phyloP scores from a whole-genome alignment of 2,329 filamentous ascomycete species.

The Neofusicoccum sp. region DNA sequence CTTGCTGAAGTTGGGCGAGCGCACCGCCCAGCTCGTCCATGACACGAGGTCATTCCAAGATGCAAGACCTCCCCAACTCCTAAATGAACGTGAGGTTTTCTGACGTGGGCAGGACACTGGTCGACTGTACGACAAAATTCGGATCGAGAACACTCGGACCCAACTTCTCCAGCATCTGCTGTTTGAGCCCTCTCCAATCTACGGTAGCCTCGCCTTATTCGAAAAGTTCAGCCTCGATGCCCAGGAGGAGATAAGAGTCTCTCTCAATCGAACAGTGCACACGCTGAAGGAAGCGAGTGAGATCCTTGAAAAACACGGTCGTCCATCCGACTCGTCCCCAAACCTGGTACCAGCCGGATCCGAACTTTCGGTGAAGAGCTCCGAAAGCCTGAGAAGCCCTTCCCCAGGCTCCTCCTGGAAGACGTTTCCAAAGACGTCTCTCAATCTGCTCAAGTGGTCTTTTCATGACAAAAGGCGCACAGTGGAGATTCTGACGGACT shows the following conservation, averaged over 20 bases:
- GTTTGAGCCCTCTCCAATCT: constrained; percentile 21
- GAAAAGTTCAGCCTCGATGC: constrained; percentile 23
- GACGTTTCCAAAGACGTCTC: neutral
- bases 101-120: constrained; percentile 10
- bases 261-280: constrained; percentile 9
- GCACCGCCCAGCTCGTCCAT: constrained; percentile 23
- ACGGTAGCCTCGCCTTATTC: constrained; percentile 19
- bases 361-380: neutral
- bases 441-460: constrained; percentile 19
- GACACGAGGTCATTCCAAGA: constrained; percentile 24
- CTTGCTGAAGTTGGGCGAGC: constrained; percentile 24
- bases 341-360: neutral
- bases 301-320: constrained; percentile 12
- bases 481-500: constrained; percentile 20
- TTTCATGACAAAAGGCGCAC: constrained; percentile 26
- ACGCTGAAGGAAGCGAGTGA: constrained; percentile 21
- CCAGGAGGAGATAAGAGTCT: constrained; percentile 24
- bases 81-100: neutral
- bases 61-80: neutral
- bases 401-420: neutral
- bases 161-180: constrained; percentile 20
- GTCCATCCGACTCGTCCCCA: neutral
- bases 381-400: neutral
- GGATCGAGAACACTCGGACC: constrained; percentile 24
- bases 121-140: constrained; percentile 5